Conservation (phyloP, 352 stramenopile species). For the Phytopythium boreale region DNA sequence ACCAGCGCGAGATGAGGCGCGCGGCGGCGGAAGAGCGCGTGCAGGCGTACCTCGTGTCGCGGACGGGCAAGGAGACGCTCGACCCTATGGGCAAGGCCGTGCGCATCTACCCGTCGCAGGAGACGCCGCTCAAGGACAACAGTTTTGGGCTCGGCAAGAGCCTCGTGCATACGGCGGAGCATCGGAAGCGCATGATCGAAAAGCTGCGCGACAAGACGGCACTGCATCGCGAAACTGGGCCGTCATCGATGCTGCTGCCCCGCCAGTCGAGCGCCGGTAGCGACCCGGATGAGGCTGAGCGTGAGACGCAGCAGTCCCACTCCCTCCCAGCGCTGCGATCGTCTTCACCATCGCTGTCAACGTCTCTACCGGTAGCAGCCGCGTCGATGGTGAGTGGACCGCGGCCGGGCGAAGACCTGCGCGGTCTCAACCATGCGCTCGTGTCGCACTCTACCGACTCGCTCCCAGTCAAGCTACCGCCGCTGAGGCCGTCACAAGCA, state of each 20-base stretch:
- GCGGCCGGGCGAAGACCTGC: conserved; percentile 27
- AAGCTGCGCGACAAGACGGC: conserved; percentile 48
- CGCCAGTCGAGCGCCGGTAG: background rate
- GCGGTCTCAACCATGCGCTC: conserved; percentile 27
- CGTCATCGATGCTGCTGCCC: conserved; percentile 27
- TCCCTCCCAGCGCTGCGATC: conserved; percentile 15
- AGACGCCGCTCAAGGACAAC: conserved; percentile 65
- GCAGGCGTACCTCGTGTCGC: conserved; percentile 47
- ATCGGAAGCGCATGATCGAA: conserved; percentile 40
- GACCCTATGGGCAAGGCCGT: conserved; percentile 61
- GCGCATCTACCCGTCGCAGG: conserved; percentile 66
- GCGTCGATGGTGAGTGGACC: background rate
- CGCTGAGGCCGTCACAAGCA: conserved; percentile 4
- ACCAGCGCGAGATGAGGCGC: conserved; percentile 68
- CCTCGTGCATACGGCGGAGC: conserved; percentile 31
- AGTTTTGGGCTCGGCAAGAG: conserved; percentile 69
- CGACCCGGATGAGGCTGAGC: conserved; percentile 9
- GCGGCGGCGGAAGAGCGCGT: conserved; percentile 49
- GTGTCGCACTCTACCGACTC: conserved; percentile 8
- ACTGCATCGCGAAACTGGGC: conserved; percentile 20
- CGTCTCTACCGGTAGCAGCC: no score
- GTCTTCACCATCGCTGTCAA: background rate
- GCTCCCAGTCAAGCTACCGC: conserved; percentile 6
- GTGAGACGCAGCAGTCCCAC: conserved; percentile 8
- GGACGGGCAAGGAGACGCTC: conserved; percentile 54